Evolutionary conservation across 306 rosid species (phyloP), one percentile per base, ranked within the genome.

Genomic region (Astragalus membranaceus): DNA sequence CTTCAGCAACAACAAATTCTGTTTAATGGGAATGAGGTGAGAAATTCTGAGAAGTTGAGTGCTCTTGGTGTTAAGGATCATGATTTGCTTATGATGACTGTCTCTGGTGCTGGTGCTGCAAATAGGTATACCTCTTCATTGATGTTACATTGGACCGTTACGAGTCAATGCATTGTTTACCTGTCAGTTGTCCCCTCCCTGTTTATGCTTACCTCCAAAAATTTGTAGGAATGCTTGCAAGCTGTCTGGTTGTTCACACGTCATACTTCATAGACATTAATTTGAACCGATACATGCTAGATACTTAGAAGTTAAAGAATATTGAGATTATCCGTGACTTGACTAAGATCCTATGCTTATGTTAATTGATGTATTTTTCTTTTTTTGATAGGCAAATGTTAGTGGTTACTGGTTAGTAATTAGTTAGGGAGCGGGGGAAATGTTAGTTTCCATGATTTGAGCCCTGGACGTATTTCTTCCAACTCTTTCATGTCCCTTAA

Each of bases 1-100:
- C 81, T 94, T 74, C 95, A 87, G 79, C 86, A 83, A 49, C 98
- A 94, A 67, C 97, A 90, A 65, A 85, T 94, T 74, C 88, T 94
- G 26, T 94, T 80, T 67, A 84, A 90, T 75, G 97, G 98, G 57
- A 88, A 14, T 78, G 97, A 88, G 84, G 75, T 90, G 67, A 73
- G 71, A 13, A 94, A 94, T 82, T 78, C 66, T 51, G 96, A 90
- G 67, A 87, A 90, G 75, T 68, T 94, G 75, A 88, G 92, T 70
- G 88, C 75, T 2, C 63, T 90, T 16, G 98, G 97, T 61, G 98
- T 94, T 50, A 94, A 87, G 77, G 92, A 94, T 39, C 91, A 90
- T 61, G 98, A 94, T 81, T 83, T 94, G 88, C 73, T 90, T 42
- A 94, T 88, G 97, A 85, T 94, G 98, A 41, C 51, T 0, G 81